Evolutionary conservation across 2,329 filamentous ascomycete species (phyloP).

Genomic region (Calonectria pseudoreteaudii): DNA sequence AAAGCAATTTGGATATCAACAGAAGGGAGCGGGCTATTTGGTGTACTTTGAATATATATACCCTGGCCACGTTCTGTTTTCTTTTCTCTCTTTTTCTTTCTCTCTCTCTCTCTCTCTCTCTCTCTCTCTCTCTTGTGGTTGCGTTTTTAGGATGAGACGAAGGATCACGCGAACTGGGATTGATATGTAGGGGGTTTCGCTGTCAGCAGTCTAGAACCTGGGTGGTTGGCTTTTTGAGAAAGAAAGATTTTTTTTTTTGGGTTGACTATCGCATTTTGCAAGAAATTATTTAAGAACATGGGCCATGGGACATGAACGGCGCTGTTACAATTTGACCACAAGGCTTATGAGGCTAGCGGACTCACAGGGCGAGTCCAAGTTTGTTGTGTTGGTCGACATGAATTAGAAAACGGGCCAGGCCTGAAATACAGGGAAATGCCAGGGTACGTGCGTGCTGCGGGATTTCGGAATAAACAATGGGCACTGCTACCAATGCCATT

Average conservation of each 20-base stretch:
- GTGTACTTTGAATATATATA: neutral
- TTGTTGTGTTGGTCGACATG: neutral
- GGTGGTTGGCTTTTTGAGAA: neutral
- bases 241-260: neutral
- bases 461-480: neutral
- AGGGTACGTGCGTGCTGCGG: neutral
- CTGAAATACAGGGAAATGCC: neutral
- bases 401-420: neutral
- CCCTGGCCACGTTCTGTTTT: neutral
- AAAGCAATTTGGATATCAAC: neutral
- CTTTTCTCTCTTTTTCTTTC: neutral
- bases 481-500: neutral
- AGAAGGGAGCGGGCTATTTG: neutral
- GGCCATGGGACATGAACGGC: neutral
- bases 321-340: neutral
- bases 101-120: too few relatives aligned
- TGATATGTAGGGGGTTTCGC: neutral
- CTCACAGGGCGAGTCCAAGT: neutral
- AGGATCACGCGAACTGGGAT: conserved; percentile 4
- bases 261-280: neutral
- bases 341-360: neutral
- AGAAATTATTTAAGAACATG: neutral
- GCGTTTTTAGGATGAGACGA: neutral
- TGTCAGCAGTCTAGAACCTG: neutral
- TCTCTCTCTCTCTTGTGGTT: neutral